Percentiles rank a stretch among this genome's conserved stretches.
Conservation (phyloP, 768 basidiomycete genomes). For the Panus rudis region DNA sequence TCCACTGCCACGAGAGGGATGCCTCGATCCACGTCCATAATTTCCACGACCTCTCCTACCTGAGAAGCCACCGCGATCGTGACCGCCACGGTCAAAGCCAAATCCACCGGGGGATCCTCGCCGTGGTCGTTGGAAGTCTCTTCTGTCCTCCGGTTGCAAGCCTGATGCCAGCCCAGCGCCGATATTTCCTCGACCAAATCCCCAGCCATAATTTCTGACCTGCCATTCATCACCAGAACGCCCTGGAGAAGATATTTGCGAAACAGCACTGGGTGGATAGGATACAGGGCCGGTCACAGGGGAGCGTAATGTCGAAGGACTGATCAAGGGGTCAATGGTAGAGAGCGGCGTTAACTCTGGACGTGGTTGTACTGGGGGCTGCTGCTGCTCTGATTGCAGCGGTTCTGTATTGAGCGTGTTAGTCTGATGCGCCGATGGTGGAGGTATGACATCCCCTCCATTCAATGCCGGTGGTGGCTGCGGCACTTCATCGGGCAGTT, state of each 20-base stretch:
- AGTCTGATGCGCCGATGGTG: neutral
- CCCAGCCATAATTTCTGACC: slow-evolving; percentile 58
- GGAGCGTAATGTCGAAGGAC: no score
- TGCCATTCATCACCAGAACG: slow-evolving; percentile 36
- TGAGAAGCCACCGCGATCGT: slow-evolving; percentile 32
- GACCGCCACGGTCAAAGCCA: slow-evolving; percentile 27
- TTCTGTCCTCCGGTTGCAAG: slow-evolving; percentile 18
- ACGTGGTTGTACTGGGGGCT: no score
- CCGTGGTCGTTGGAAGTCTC: slow-evolving; percentile 23
- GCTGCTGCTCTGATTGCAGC: no score
- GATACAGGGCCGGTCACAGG: no score
- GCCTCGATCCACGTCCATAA: slow-evolving; percentile 13
- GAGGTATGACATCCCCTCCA: neutral
- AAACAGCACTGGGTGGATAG: no score
- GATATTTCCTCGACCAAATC: slow-evolving; percentile 40
- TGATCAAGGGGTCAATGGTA: no score
- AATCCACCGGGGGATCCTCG: slow-evolving; percentile 27
- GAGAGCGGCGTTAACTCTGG: no score
- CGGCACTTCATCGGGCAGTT: neutral
- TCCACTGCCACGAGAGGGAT: slow-evolving; percentile 13
- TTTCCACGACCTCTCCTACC: slow-evolving; percentile 25
- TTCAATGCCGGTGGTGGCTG: neutral
- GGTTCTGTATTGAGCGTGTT: no score
- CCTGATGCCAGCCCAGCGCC: slow-evolving; percentile 27
- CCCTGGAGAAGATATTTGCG: no score